These are phyloP conservation scores for Pouteria campechiana DNA, from an alignment of 179 eudicot species.

Conservation along the genomic window DNA sequence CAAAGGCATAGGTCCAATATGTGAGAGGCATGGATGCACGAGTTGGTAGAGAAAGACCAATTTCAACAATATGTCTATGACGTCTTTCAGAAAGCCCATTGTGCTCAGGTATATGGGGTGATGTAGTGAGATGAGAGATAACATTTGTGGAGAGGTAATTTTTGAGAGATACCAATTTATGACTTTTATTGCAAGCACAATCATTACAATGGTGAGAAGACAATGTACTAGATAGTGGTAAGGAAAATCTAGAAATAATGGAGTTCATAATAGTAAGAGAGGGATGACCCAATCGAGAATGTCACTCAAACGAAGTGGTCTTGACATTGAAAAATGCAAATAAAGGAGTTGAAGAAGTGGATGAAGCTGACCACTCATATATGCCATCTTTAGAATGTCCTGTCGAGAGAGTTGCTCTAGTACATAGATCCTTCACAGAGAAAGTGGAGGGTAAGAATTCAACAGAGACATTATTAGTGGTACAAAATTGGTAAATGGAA, in stretches of 20 bases:
- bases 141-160: not conserved
- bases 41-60: not conserved
- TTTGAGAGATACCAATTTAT: too few species aligned
- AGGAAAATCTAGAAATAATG: too few species aligned
- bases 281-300: too few species aligned
- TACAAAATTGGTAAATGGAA: constrained; percentile 1
- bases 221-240: too few species aligned
- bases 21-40: not conserved
- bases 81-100: not conserved
- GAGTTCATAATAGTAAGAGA: too few species aligned
- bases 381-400: too few species aligned
- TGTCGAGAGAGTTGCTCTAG: not conserved
- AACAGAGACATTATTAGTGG: not conserved
- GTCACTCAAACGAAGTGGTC: too few species aligned
- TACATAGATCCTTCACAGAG: not conserved
- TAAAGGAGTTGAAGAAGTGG: too few species aligned
- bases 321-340: too few species aligned
- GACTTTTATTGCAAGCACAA: too few species aligned
- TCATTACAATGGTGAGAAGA: too few species aligned
- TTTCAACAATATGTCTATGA: not conserved
- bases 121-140: not conserved
- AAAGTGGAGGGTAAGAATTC: constrained; percentile 2
- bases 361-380: too few species aligned
- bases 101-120: not conserved
- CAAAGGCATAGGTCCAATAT: not conserved